These are phyloP conservation scores for Hypoxylon lienhwacheense DNA, from an alignment of 495 filamentous ascomycete species.

Conservation along the genomic window DNA sequence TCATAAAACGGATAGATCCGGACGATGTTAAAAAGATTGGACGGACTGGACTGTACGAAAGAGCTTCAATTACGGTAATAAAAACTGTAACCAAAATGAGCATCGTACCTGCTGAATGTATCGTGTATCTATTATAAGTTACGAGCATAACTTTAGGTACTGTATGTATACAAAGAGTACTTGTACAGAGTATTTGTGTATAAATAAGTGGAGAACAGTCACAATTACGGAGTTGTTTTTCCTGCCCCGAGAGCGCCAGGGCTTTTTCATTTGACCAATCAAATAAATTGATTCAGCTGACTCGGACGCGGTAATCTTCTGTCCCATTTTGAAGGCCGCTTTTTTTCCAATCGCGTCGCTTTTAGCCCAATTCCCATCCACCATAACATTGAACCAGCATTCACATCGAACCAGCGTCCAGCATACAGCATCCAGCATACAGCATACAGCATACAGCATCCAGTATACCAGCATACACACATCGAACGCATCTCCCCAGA, in stretches of 20 bases:
- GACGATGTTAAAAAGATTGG: too few relatives aligned
- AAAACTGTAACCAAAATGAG: too few relatives aligned
- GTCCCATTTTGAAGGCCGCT: conserved; percentile 23
- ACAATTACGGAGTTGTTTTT: conserved; percentile 29
- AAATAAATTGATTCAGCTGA: conserved; percentile 12
- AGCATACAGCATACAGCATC: too few relatives aligned
- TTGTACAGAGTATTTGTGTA: too few relatives aligned
- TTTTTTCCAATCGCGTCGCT: conserved; percentile 29
- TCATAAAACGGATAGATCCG: too few relatives aligned
- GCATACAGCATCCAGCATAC: too few relatives aligned
- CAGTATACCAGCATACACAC: conserved; percentile 13
- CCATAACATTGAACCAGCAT: conserved; percentile 11
- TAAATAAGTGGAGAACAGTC: conserved; percentile 23
- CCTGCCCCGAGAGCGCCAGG: conserved; percentile 15
- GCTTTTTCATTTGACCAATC: conserved; percentile 12
- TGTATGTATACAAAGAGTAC: too few relatives aligned
- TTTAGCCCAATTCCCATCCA: conserved; percentile 28
- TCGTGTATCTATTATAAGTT: too few relatives aligned
- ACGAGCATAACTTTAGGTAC: too few relatives aligned
- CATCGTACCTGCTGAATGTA: too few relatives aligned
- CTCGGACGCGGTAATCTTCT: conserved; percentile 27
- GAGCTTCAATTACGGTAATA: too few relatives aligned
- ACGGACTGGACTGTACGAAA: too few relatives aligned
- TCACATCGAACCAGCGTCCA: conserved; percentile 11
- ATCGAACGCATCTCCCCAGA: conserved; percentile 31